Evolutionary conservation across 495 filamentous ascomycete species (phyloP), one percentile per base, ranked within the genome.

Genomic region (Talaromyces stipitatus): DNA sequence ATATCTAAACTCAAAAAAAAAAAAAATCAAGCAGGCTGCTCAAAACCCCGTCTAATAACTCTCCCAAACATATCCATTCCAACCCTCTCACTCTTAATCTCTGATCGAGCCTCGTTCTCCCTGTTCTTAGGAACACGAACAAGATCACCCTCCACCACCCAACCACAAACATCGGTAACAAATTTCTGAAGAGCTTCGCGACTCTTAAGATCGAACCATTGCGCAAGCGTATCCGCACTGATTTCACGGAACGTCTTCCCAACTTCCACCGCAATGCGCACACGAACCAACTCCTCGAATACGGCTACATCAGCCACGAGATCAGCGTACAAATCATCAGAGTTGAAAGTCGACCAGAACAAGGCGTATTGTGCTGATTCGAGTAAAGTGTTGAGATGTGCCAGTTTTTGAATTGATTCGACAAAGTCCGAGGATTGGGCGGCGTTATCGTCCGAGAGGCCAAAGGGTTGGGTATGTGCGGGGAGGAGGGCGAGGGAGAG

Each of bases 61-160:
- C 84, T 91, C 55, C 95, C 92, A 58, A 99, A 91, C 77, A 89
- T 88, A 48, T 78, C 75, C 20, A 77, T 60, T 24, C 69, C 75
- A 33, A 99, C 95, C 60, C 91, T 90, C 79, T 99, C 95, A 71
- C 92, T 84, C 67, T 96, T 91, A 63, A 97, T 89, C 41, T 90
- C 90, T 64, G 92, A 92, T 80, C 94, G 92, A 27, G 90, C 95
- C 83, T 97, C 92, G 72, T 99, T 99, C 80, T 99, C 95, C 72
- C 94, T 88, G 72, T 97, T 99, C 67, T 87, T 77, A 48, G 95
- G 94, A 30, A 92, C 81, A 70, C 83, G 84, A 52, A 92, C 82
- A 26, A 84, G 75, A 30, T 65, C 73, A 11, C 76, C 79, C 32
- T 86, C 83, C 27, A 97, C 78, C 62, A 82, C 83, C 95, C 95